Evolutionary conservation across 306 rosid genomes (phyloP), one percentile per base, ranked within the genome.

Genomic region (Quercus aquifolioides): DNA sequence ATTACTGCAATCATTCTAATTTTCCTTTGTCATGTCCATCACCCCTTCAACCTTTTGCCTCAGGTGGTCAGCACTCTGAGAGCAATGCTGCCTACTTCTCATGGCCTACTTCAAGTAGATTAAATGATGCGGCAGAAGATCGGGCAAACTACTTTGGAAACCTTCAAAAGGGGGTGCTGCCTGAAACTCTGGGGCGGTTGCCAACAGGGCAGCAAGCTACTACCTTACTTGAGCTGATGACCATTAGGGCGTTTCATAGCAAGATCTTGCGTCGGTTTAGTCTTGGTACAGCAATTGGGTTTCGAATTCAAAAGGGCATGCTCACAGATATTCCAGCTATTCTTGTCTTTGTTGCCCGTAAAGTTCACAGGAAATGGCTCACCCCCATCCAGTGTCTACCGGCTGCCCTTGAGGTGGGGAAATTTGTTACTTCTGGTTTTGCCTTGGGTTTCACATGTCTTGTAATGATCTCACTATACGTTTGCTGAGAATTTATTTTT

Each of bases 171-270:
- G 97, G 89, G 41, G 98, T 89, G 78, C 93, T 96, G 55, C 99
- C 99, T 70, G 99, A 96, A 86, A 93, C 91, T 77, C 78, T 91
- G 76, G 97, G 97, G 76, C 81, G 87, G 58, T 84, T 96, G 88
- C 99, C 99, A 41, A 81, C 96, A 67, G 99, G 99, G 71, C 97
- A 89, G 80, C 98, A 84, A 81, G 98, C 99, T 78, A 96, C 98
- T 60, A 90, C 99, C 84, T 93, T 96, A 84, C 99, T 91, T 76
- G 99, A 96, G 81, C 87, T 96, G 79, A 96, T 96, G 99, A 96
- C 98, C 78, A 96, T 96, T 56, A 93, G 99, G 87, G 99, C 99
- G 31, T 96, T 96, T 79, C 99, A 96, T 80, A 96, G 99, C 92
- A 96, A 96, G 89, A 90, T 89, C 67, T 78, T 96, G 87, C 98